Base-by-base conservation (phyloP, 345 rosid genomes). In the Lepidium aucheri region DNA sequence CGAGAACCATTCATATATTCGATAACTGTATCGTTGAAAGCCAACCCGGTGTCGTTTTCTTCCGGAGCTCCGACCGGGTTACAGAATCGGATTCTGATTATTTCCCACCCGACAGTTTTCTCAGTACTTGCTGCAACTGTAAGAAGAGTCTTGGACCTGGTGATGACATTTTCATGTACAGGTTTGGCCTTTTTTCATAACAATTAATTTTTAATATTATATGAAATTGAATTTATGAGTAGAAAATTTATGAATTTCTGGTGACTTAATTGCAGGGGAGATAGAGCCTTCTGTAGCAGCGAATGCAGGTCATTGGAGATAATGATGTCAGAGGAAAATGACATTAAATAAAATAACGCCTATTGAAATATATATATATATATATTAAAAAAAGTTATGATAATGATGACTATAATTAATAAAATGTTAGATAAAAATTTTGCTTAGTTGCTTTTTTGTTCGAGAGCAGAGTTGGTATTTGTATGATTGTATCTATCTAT, bases 111-210 rank as follows among this genome's bases (percentile, higher is more conserved):
- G 81, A 85, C 62, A 78, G 71, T 68, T 92, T 92, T 53, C 91
- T 89, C 53, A 87, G 96, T 80, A 79, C 30, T 65, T 92, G 98
- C 52, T 81, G 81, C 60, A 41, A 80, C 68, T 92, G 98, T 82
- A 87, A 82, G 81, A 87, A 85, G 81, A 79, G 60, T 67, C 90
- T 92, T 77, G 90, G 77, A 38, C 86, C 76, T 60, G 90, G 93
- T 66, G 83, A 85, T 50, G 97, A 92, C 80, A 87, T 87, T 67
- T 92, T 79, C 90, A 89, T 92, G 82, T 92, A 92, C 88, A 87
- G 91, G 98, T 88, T 57, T 51, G 85, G 56, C 13, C 9, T 61
- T 33, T 2, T 2, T 15, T 49, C 56, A 8, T 7, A 26, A 8
- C 8, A 20, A 41, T 11, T n/a, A 3, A 53, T 53, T 53, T 41